Base-by-base conservation (phyloP, 345 rosid species). In the Erucastrum elatum region DNA sequence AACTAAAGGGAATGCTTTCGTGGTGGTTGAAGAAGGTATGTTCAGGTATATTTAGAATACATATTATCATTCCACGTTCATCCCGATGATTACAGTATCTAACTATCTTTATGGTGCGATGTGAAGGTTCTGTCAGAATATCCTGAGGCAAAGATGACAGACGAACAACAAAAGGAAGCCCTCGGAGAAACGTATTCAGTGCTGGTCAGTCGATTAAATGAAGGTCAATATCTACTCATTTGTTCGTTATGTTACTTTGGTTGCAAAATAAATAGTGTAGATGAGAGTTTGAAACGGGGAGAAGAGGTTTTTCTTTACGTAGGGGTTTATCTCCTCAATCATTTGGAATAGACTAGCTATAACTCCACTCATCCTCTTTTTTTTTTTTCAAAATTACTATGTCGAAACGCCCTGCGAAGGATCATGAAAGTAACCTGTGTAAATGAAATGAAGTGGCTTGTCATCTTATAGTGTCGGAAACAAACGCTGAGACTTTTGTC, bases 21-120 rank as follows among this genome's bases (percentile, higher is more conserved):
- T 93, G 79, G 84, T 85, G 88, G 86, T 83, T 95, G 91, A 95
- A 93, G 94, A 94, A 91, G 99, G 99, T 95, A 92, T 77, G 91
- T 88, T 82, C 90, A 87, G 90, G 95, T 87, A 90, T 77, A 4
- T 44, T 55, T 68, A 60, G 29, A 60, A 75, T 51, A 51, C 17
- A 27, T 76, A n/a, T 16, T 16, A 49, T 58, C 61, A 66, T 66
- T 67, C 21, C 15, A 4, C 60, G 10, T 39, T 25, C 37, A 5
- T 61, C 80, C 12, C 62, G 60, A 39, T 66, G 41, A 71, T 17
- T 61, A 74, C 33, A 55, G 33, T 49, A 34, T 65, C 64, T 78
- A 25, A 81, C 60, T 33, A 37, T 80, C 65, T 75, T 34, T 78
- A n/a, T 65, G 49, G 81, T 76, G 78, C 12, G 31, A 65, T 63